A percentile compares a stretch with the other conserved stretches of the same genome.
phyloP scores from a whole-genome alignment of 768 basidiomycete species.

The Amanita polypyramis region DNA sequence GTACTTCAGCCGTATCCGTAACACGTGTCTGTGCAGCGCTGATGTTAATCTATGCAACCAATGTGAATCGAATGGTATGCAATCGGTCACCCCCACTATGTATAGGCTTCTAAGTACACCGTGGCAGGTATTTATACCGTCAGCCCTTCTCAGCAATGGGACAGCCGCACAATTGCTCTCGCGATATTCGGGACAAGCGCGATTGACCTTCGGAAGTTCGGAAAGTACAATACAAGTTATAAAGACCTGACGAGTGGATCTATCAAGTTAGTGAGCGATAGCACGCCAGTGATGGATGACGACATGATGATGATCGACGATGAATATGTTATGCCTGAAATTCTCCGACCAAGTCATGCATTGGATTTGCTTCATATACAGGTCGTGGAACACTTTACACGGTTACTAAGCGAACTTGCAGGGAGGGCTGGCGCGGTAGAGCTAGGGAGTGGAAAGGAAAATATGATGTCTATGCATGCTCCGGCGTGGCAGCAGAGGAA shows the following conservation, averaged over 20 bases:
- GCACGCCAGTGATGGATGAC: conserved; percentile 18
- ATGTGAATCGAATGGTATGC: not conserved
- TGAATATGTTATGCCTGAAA: conserved; percentile 22
- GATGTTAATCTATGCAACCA: conserved; percentile 60
- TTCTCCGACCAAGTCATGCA: conserved; percentile 39
- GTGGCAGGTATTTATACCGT: conserved; percentile 23
- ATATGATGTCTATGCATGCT: conserved; percentile 43
- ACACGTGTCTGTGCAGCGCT: conserved; percentile 52
- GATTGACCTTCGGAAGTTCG: conserved; percentile 28
- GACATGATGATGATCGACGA: conserved; percentile 59
- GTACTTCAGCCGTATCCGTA: conserved; percentile 42
- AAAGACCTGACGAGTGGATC: conserved; percentile 16
- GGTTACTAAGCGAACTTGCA: conserved; percentile 48
- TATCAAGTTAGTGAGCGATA: conserved; percentile 2
- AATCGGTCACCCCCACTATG: not conserved
- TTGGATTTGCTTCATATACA: conserved; percentile 59
- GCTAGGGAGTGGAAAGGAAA: conserved; percentile 25
- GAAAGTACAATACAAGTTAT: conserved; percentile 28
- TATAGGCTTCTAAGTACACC: not conserved
- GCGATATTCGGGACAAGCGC: conserved; percentile 30
- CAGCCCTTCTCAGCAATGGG: conserved; percentile 27
- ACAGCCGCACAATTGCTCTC: conserved; percentile 43
- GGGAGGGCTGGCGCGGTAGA: conserved; percentile 41
- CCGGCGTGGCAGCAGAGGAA: conserved; percentile 31
- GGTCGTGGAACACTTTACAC: conserved; percentile 59